Evolutionary conservation across 192 early-diverging fungal species (phyloP).

Genomic region (Backusella luteola): DNA sequence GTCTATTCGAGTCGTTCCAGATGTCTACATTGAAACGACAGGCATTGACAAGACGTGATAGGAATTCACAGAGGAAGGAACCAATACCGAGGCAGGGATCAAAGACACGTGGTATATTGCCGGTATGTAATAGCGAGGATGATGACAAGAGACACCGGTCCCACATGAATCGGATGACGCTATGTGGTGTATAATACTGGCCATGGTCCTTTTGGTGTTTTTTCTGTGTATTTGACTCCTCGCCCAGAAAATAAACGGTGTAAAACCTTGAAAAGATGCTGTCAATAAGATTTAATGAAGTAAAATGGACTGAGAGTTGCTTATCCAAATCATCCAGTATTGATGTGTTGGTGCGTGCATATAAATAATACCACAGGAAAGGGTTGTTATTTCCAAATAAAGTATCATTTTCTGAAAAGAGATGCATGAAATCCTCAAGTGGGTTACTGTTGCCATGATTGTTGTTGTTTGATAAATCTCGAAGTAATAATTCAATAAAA

Average conservation of each 20-base stretch:
- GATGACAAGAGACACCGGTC: constrained; percentile 20
- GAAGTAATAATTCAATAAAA: constrained; percentile 25
- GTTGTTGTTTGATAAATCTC: neutral
- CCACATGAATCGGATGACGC: constrained; percentile 61
- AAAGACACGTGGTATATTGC: constrained; percentile 30
- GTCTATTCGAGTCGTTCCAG: constrained; percentile 39
- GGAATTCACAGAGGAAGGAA: constrained; percentile 51
- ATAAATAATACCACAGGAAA: constrained; percentile 27
- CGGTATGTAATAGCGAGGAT: neutral
- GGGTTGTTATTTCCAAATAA: constrained; percentile 21
- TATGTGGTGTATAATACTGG: constrained; percentile 57
- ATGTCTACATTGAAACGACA: constrained; percentile 23
- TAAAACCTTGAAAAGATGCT: constrained; percentile 49
- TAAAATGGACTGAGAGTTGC: constrained; percentile 2
- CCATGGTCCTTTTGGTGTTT: constrained; percentile 64
- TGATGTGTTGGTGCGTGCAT: neutral
- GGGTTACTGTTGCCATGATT: neutral
- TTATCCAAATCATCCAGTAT: constrained; percentile 2
- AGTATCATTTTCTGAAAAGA: constrained; percentile 39
- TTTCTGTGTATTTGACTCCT: constrained; percentile 37
- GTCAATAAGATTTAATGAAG: constrained; percentile 30
- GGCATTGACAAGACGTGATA: constrained; percentile 35
- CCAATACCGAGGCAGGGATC: constrained; percentile 62
- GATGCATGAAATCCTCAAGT: constrained; percentile 21
- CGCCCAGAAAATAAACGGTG: constrained; percentile 43